Base-by-base conservation (phyloP, 2,329 filamentous ascomycete genomes). In the Elsinoe fawcettii region DNA sequence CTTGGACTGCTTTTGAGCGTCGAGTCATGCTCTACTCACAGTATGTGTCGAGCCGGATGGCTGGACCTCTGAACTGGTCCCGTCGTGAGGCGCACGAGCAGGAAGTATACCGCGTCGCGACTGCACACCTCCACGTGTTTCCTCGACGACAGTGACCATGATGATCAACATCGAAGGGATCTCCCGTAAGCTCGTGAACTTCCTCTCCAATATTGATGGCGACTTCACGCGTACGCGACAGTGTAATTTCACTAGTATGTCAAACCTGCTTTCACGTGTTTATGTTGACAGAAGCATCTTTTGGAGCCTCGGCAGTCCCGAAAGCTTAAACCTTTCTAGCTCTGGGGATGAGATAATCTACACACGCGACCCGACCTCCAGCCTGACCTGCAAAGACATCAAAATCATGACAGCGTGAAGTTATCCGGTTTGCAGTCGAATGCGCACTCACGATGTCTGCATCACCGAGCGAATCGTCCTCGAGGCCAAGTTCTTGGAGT, bases 371-470 rank as follows among this genome's bases (percentile, higher is more conserved):
- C 23, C 11, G 16, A 53, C 49, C 5, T 23, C 49, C 32, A 7
- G 18, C 32, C 32, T 36, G 9, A 11, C 16, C 46, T 32, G 20
- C 27, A 34, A 18, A 2, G 8, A 25, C 18, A 30, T 36, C 16
- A 25, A 18, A 16, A 32, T 14, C 16, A 51, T 34, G n/a, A 34
- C 12, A 20, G 34, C 18, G 18, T 53, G 8, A 39, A 5, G 20
- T 16, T 34, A 36, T 55, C 23, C 18, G 18, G 5, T 44, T n/a
- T 14, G n/a, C 22, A 56, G 12, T 5, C n/a, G 23, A 9, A 56
- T 56, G 54, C 54, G 54, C 30, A 6, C 23, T 20, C 37, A 18
- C 18, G 16, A 56, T 56, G 54, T 56, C 54, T 22, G 23, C 41
- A 14, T 32, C 54, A 34, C 18, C 54, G 22, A 46, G 37, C 30